These are phyloP conservation scores for Lichtheimia hyalospora DNA, from an alignment of 371 early-diverging fungal genomes.

Conservation along the genomic window DNA sequence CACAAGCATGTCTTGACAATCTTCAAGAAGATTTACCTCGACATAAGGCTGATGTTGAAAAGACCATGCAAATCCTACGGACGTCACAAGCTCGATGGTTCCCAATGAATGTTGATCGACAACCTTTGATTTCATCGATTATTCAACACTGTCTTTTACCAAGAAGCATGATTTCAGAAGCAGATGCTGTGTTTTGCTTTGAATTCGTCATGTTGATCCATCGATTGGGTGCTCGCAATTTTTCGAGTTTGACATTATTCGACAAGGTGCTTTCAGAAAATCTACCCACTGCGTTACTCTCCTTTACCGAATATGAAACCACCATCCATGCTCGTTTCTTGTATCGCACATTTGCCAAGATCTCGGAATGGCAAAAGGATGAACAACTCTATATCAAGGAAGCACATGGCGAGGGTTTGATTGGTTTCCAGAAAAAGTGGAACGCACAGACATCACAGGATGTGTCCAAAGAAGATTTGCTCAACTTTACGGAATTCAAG, in stretches of 20 bases:
- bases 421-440: slow-evolving; percentile 81
- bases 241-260: slow-evolving; percentile 78
- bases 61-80: slow-evolving; percentile 51
- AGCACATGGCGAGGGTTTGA: slow-evolving; percentile 60
- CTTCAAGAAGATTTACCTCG: slow-evolving; percentile 36
- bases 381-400: slow-evolving; percentile 57
- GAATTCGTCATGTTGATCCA: slow-evolving; percentile 84
- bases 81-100: slow-evolving; percentile 78
- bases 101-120: slow-evolving; percentile 51
- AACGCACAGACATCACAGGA: slow-evolving; percentile 36
- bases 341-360: slow-evolving; percentile 54
- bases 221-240: slow-evolving; percentile 69
- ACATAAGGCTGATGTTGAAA: slow-evolving; percentile 50
- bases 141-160: slow-evolving; percentile 83
- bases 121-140: slow-evolving; percentile 50
- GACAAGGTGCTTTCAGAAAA: slow-evolving; percentile 63
- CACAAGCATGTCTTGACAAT: slow-evolving; percentile 28
- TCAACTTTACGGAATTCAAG: slow-evolving; percentile 70
- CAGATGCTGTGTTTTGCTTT: slow-evolving; percentile 84
- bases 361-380: slow-evolving; percentile 62
- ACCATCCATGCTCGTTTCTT: slow-evolving; percentile 73
- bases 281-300: slow-evolving; percentile 50
- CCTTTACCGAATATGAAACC: slow-evolving; percentile 78
- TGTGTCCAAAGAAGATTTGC: slow-evolving; percentile 50
- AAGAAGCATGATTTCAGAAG: slow-evolving; percentile 70